Percentiles rank a stretch among this genome's conserved stretches.
phyloP scores from a whole-genome alignment of 73 alveolate genomes.

The Breviolum minutum region DNA sequence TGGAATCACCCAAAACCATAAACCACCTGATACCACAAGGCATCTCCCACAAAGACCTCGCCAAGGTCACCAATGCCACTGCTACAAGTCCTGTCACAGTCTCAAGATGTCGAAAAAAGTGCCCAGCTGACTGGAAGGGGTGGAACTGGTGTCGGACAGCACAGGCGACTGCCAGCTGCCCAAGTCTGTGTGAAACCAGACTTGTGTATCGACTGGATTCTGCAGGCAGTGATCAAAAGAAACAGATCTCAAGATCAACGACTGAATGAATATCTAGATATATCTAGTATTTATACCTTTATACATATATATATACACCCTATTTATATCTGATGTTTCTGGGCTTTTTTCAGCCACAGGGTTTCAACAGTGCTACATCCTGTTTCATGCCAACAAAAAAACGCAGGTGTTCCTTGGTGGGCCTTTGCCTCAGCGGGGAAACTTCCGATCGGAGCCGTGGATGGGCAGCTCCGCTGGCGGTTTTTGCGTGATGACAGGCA shows the following conservation, averaged over 20 bases:
- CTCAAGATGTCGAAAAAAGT: too few relatives aligned
- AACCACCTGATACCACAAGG: too few relatives aligned
- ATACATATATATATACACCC: too few relatives aligned
- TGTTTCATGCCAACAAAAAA: not conserved
- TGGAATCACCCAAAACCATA: too few relatives aligned
- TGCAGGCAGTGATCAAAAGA: not conserved
- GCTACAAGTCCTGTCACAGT: too few relatives aligned
- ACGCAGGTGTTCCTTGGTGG: conserved; percentile 81
- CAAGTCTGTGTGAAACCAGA: conserved; percentile 47
- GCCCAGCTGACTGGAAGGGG: too few relatives aligned
- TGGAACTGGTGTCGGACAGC: not conserved
- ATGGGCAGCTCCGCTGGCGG: not conserved
- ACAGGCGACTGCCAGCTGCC: conserved; percentile 24
- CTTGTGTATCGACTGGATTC: conserved; percentile 48
- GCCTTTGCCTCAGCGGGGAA: conserved; percentile 6
- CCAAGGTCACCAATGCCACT: too few relatives aligned
- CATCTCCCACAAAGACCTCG: too few relatives aligned
- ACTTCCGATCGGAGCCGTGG: not conserved
- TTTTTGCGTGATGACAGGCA: not conserved
- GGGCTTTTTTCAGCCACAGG: not conserved
- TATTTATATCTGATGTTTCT: too few relatives aligned
- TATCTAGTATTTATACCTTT: too few relatives aligned
- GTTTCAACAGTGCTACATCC: not conserved
- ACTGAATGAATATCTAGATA: not conserved
- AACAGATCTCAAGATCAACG: not conserved